Conservation (phyloP, 1,139 yeast species). For the Geotrichum cucujoidarum region DNA sequence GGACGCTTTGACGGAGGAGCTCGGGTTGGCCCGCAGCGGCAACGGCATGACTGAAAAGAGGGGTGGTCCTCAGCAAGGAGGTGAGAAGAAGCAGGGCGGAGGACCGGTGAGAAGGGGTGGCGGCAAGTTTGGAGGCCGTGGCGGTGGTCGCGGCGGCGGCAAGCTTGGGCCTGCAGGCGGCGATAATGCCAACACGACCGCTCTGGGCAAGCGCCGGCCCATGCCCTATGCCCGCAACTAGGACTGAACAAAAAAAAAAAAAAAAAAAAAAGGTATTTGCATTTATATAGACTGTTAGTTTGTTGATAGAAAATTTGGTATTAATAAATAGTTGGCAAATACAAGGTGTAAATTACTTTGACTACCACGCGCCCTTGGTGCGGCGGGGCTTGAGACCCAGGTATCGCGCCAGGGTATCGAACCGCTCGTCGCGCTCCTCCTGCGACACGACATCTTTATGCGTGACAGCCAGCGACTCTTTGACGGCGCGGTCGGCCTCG, state of each 20-base stretch:
- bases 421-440: constrained; percentile 48
- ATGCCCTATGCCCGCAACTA: constrained; percentile 4
- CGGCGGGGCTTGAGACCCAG: constrained; percentile 58
- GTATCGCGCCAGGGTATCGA: constrained; percentile 61
- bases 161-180: background rate
- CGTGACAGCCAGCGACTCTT: constrained; percentile 35
- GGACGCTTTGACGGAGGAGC: constrained; percentile 31
- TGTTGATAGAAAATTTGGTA: no score
- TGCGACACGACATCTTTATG: constrained; percentile 30
- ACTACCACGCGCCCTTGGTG: constrained; percentile 49
- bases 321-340: background rate
- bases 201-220: constrained; percentile 11
- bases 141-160: background rate
- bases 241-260: background rate
- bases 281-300: no score
- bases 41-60: constrained; percentile 10
- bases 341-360: background rate
- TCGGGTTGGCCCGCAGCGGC: constrained; percentile 18
- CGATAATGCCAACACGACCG: constrained; percentile 5
- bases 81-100: background rate
- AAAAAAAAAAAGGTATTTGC: no score
- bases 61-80: background rate
- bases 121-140: background rate
- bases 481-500: constrained; percentile 12
- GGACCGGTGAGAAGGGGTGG: background rate